These are phyloP conservation scores for Coemansia sp. DNA, from an alignment of 192 early-diverging fungal species.

Conservation along the genomic window DNA sequence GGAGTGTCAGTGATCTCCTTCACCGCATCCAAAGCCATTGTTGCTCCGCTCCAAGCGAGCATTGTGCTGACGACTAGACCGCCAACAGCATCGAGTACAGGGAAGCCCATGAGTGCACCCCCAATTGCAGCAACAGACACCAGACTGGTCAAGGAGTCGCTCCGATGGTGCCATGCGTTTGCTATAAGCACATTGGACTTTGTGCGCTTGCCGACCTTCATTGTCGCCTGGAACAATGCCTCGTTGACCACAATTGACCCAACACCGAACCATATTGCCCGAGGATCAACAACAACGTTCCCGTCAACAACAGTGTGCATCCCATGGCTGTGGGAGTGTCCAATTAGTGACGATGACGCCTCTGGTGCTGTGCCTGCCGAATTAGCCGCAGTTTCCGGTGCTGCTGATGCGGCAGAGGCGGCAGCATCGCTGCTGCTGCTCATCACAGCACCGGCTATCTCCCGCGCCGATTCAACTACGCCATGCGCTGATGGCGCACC, in stretches of 20 bases:
- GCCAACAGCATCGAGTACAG: slow-evolving; percentile 73
- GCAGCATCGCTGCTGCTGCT: slow-evolving; percentile 9
- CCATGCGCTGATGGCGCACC: slow-evolving; percentile 11
- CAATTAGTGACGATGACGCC: slow-evolving; percentile 28
- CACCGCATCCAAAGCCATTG: slow-evolving; percentile 56
- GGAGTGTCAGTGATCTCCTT: slow-evolving; percentile 59
- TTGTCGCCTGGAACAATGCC: slow-evolving; percentile 69
- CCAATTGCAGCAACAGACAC: slow-evolving; percentile 74
- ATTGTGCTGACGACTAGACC: slow-evolving; percentile 73
- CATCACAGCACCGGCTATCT: slow-evolving; percentile 11
- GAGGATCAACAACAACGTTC: slow-evolving; percentile 53
- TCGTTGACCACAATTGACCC: slow-evolving; percentile 75
- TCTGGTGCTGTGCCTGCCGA: slow-evolving; percentile 13
- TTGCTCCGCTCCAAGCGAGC: slow-evolving; percentile 64
- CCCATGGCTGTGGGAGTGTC: slow-evolving; percentile 31
- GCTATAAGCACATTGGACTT: slow-evolving; percentile 74
- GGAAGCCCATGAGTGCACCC: slow-evolving; percentile 69
- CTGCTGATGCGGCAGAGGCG: not conserved
- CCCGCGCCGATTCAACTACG: slow-evolving; percentile 14
- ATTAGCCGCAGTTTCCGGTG: not conserved
- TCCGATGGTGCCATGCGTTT: slow-evolving; percentile 88
- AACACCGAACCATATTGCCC: slow-evolving; percentile 72
- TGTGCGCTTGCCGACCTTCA: slow-evolving; percentile 63
- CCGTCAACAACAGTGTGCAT: slow-evolving; percentile 33
- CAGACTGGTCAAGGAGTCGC: slow-evolving; percentile 70